phyloP scores from a whole-genome alignment of 2,329 filamentous ascomycete species.

The Paraconiothyrium sp. region DNA sequence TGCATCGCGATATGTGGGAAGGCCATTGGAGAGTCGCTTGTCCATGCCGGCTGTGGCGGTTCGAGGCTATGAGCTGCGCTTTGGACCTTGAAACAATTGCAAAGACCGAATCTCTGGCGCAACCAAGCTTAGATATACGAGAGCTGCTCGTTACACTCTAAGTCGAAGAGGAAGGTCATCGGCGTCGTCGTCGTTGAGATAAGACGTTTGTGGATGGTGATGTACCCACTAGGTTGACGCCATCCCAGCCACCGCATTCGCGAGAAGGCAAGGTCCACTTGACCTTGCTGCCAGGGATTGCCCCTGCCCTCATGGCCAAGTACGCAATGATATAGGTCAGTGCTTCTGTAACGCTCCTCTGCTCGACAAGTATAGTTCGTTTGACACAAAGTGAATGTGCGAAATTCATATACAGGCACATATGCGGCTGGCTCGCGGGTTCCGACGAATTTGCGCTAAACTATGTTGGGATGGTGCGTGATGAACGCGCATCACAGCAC shows the following conservation, averaged over 20 bases:
- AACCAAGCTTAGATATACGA: not conserved
- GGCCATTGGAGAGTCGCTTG: constrained; percentile 25
- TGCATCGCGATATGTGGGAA: constrained; percentile 37
- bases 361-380: too few relatives aligned
- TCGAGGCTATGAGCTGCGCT: not conserved
- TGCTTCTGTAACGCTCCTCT: not conserved
- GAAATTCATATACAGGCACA: not conserved
- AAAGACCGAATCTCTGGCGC: not conserved
- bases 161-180: not conserved
- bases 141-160: not conserved
- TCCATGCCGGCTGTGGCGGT: constrained; percentile 24
- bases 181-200: constrained; percentile 1
- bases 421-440: too few relatives aligned
- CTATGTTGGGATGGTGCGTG: too few relatives aligned
- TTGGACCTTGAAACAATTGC: not conserved
- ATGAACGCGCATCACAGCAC: too few relatives aligned
- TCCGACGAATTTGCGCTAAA: too few relatives aligned
- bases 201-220: not conserved
- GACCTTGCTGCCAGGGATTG: not conserved
- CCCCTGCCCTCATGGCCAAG: not conserved
- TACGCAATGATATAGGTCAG: not conserved
- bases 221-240: constrained; percentile 9
- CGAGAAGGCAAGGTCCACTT: not conserved
- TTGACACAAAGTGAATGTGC: not conserved
- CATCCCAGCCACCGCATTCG: constrained; percentile 22